Base-by-base conservation (phyloP, 495 filamentous ascomycete genomes). In the Apodospora peruviana region DNA sequence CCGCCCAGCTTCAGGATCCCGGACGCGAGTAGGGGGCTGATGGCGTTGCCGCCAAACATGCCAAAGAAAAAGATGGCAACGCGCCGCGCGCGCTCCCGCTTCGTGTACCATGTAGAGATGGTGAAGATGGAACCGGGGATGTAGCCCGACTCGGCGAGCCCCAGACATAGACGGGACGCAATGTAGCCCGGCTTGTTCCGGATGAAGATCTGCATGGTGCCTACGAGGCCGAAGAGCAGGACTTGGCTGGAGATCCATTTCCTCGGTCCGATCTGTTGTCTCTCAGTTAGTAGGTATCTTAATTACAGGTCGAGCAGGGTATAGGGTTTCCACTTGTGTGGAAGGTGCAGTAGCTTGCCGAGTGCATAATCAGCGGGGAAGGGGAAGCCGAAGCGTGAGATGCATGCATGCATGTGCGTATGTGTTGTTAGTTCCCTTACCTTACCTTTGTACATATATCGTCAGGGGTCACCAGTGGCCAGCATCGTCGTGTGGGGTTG, bases 11-110 rank as follows among this genome's bases (percentile, higher is more conserved):
- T 66, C 16, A 81, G 61, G n/a, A 77, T 64, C 2, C 71, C 76
- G 3, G 73, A 71, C 0, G 76, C 76, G 12, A 81, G 67, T 12
- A 81, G 53, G 1, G 74, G 71, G 19, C 76, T 71, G 52, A 59
- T 47, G 11, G 56, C 56, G 20, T 56, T 59, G 29, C 43, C 56
- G 11, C 49, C 53, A 48, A 56, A 56, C 50, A 58, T 64, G 39
- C 78, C 76, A 49, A 79, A 73, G 57, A 78, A 80, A 55, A 79
- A 75, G 0, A 74, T 50, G n/a, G 68, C 70, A 0, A 75, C 69
- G 4, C 76, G 73, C 17, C 77, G 66, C 55, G 41, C 52, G 17
- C 60, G 47, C 29, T 64, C 60, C 8, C 25, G 34, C 32, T 51
- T 58, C 0, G 39, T 53, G 25, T 64, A 64, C 55, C 58, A 64